Evolutionary conservation across 768 basidiomycete genomes (phyloP).

Genomic region (Pilatotrama ljubarskyi): DNA sequence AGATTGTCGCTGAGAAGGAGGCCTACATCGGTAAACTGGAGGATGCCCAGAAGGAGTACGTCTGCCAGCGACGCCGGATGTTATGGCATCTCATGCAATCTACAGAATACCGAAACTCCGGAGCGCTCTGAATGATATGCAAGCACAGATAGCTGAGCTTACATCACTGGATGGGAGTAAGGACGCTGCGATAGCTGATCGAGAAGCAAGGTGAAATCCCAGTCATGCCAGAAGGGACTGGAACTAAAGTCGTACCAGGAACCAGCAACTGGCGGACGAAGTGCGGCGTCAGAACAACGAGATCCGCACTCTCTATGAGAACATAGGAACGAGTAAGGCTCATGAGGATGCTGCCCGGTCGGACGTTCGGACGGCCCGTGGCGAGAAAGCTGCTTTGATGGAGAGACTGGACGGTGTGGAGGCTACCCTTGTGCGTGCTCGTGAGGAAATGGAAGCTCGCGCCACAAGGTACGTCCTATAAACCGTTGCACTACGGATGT

Average conservation of each 20-base stretch:
- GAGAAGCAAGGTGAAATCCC: not conserved
- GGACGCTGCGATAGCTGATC: not conserved
- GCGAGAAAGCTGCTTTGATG: not conserved
- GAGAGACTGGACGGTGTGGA: not conserved
- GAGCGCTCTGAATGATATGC: not conserved
- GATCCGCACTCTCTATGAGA: not conserved
- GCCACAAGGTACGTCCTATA: constrained; percentile 19
- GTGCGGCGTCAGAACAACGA: not conserved
- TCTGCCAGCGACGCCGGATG: not conserved
- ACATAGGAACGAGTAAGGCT: constrained; percentile 4
- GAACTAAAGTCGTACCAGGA: not conserved
- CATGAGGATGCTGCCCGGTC: constrained; percentile 9
- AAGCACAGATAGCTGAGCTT: constrained; percentile 8
- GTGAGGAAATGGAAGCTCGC: constrained; percentile 8
- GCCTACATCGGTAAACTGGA: constrained; percentile 7
- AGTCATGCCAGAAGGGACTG: not conserved
- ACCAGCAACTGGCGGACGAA: constrained; percentile 14
- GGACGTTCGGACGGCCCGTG: not conserved
- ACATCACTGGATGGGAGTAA: not conserved
- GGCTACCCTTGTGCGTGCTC: not conserved
- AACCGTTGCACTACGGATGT: not conserved
- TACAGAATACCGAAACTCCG: not conserved
- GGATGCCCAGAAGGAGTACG: constrained; percentile 14
- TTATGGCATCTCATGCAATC: not conserved
- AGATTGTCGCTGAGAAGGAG: not conserved